Evolutionary conservation across 2,329 filamentous ascomycete genomes (phyloP).

Genomic region (Fusarium brachygibbosum): DNA sequence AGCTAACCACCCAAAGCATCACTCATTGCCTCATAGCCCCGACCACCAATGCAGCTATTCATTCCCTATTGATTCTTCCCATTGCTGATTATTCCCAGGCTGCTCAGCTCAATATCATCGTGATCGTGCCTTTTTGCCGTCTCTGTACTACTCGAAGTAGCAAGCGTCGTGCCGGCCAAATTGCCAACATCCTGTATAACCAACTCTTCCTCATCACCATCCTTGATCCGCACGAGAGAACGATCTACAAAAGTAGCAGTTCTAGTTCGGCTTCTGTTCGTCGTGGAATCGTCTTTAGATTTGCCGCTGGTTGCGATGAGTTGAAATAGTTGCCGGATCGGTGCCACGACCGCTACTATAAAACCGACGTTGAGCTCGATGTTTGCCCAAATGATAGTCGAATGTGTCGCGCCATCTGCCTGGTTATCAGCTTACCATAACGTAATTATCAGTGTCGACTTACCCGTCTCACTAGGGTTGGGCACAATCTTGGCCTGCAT

Average conservation of each 20-base stretch:
- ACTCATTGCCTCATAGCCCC: neutral
- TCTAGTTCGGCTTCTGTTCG: neutral
- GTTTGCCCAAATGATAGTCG: neutral
- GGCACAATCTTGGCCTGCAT: constrained; percentile 1
- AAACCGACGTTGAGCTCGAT: constrained; percentile 19
- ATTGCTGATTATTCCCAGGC: neutral
- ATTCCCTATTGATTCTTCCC: neutral
- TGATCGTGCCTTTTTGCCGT: neutral
- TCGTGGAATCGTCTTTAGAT: neutral
- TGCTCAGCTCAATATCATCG: neutral
- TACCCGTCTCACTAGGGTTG: neutral
- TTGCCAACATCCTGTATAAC: neutral
- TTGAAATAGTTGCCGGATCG: neutral
- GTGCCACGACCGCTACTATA: constrained; percentile 5
- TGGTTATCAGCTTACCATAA: neutral
- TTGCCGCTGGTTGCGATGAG: accelerated
- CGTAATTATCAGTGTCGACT: neutral
- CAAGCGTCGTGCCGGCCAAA: neutral
- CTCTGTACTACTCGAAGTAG: neutral
- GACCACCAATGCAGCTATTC: neutral
- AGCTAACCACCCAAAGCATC: neutral
- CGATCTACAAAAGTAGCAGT: neutral
- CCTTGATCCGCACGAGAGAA: constrained; percentile 1
- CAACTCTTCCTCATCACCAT: neutral
- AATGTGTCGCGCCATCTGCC: neutral